Evolutionary conservation across 345 rosid genomes (phyloP).

Genomic region (Syzygium oleosum): DNA sequence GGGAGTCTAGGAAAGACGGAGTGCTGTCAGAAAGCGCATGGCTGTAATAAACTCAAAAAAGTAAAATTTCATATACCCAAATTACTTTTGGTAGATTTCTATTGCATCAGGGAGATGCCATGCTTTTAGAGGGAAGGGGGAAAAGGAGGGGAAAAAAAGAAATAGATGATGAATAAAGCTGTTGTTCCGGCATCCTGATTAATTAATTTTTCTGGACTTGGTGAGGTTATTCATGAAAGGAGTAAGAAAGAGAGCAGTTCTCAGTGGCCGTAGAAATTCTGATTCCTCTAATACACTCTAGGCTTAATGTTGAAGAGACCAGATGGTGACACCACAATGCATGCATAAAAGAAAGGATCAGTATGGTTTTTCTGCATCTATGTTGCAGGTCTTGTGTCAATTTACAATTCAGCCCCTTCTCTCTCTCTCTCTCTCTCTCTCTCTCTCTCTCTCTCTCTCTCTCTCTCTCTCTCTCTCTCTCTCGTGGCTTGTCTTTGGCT

Average conservation of each 20-base stretch:
- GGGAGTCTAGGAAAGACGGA: not conserved
- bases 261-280: not conserved
- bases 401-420: not conserved
- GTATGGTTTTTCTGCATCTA: not conserved
- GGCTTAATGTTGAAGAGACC: not conserved
- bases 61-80: not conserved
- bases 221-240: not conserved
- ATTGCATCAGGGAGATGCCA: not conserved
- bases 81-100: not conserved
- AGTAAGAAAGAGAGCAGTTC: not conserved
- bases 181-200: not conserved
- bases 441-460: not conserved
- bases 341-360: not conserved
- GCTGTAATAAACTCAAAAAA: not conserved
- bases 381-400: not conserved
- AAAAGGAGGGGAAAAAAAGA: not conserved
- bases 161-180: not conserved
- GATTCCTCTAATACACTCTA: not conserved
- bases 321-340: conserved; percentile 2
- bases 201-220: not conserved
- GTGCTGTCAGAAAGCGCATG: not conserved
- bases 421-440: not conserved
- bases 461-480: not conserved
- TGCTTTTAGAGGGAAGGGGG: not conserved
- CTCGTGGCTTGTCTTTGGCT: not conserved